These are phyloP conservation scores for Sonneratia alba DNA, from an alignment of 345 rosid genomes.

Conservation along the genomic window DNA sequence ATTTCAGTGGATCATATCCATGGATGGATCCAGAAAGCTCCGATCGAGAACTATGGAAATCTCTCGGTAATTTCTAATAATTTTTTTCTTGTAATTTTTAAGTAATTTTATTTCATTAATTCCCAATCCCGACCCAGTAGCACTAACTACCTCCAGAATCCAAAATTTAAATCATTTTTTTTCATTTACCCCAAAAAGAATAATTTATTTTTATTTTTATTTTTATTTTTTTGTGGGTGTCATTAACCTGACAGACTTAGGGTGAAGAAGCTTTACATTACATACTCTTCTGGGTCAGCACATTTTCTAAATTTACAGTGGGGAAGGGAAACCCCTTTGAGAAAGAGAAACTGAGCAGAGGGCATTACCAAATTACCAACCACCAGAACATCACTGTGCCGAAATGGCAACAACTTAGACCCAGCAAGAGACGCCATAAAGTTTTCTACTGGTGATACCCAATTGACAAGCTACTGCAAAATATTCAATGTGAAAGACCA, in stretches of 20 bases:
- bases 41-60: no score
- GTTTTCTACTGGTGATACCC: conserved; percentile 1
- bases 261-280: background rate
- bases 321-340: background rate
- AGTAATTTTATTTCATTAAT: no score
- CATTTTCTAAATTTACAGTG: background rate
- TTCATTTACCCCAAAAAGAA: no score
- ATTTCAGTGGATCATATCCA: background rate
- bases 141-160: no score
- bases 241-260: background rate
- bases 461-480: conserved; percentile 3
- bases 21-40: no score
- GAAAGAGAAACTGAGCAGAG: background rate
- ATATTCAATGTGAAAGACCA: background rate
- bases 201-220: no score
- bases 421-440: background rate
- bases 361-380: background rate
- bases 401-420: background rate
- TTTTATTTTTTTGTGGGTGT: background rate
- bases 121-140: no score
- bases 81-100: no score
- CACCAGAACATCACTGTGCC: background rate
- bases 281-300: background rate
- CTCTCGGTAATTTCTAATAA: no score
- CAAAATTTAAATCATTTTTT: no score